phyloP scores from a whole-genome alignment of 768 basidiomycete species.

The Thelephora aurantiotincta region DNA sequence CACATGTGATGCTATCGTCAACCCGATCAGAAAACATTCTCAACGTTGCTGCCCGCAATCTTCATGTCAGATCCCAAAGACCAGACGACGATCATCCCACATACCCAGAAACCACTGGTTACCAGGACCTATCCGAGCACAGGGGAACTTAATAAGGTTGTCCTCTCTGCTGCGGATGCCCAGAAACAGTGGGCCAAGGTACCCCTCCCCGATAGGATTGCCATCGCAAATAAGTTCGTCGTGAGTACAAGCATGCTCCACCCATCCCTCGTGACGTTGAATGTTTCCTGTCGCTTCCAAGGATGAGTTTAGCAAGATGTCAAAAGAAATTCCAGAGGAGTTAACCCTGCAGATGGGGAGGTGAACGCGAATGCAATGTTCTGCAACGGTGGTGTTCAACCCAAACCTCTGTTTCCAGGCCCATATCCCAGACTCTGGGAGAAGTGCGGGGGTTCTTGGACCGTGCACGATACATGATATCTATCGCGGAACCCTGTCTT shows the following conservation, averaged over 20 bases:
- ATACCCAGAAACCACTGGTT: slow-evolving; percentile 57
- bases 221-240: slow-evolving; percentile 59
- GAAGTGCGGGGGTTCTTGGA: slow-evolving; percentile 75
- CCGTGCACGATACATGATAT: slow-evolving; percentile 73
- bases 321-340: slow-evolving; percentile 57
- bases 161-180: slow-evolving; percentile 43
- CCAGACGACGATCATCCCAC: slow-evolving; percentile 80
- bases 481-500: slow-evolving; percentile 64
- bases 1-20: too few species aligned
- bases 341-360: slow-evolving; percentile 87
- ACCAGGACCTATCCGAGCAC: slow-evolving; percentile 51
- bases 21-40: too few species aligned
- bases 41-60: neutral
- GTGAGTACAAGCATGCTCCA: slow-evolving; percentile 26
- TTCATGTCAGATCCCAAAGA: slow-evolving; percentile 9
- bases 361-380: slow-evolving; percentile 27
- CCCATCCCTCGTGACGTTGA: neutral
- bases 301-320: slow-evolving; percentile 36
- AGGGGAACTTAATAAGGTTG: slow-evolving; percentile 43
- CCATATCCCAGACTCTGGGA: slow-evolving; percentile 61
- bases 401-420: slow-evolving; percentile 28
- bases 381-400: neutral
- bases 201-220: slow-evolving; percentile 47
- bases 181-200: slow-evolving; percentile 63
- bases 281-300: slow-evolving; percentile 20